Evolutionary conservation across 768 basidiomycete genomes (phyloP).

Genomic region (Pluteus cervinus): DNA sequence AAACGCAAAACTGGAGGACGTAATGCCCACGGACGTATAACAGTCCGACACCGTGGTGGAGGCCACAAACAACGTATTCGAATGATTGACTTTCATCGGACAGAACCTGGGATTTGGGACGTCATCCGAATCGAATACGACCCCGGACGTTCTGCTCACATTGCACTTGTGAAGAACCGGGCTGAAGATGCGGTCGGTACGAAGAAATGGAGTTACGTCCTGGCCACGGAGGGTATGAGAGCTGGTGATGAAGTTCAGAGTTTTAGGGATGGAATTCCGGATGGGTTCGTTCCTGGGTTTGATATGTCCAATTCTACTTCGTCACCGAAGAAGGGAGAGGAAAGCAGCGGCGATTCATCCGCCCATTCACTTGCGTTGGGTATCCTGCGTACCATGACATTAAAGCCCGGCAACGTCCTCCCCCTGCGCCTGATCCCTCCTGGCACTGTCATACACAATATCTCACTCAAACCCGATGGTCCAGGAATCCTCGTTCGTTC

Average conservation of each 20-base stretch:
- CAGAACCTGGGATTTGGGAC: constrained; percentile 76
- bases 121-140: constrained; percentile 97
- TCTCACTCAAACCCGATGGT: constrained; percentile 71
- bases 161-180: constrained; percentile 76
- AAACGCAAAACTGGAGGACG: constrained; percentile 84
- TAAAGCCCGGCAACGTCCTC: constrained; percentile 91
- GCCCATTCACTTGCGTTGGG: constrained; percentile 72
- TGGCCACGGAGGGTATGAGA: constrained; percentile 84
- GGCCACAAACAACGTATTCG: constrained; percentile 87
- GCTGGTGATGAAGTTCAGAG: constrained; percentile 87
- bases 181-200: constrained; percentile 44
- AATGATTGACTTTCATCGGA: constrained; percentile 77
- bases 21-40: constrained; percentile 77
- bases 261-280: constrained; percentile 77
- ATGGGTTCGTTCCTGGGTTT: constrained; percentile 61
- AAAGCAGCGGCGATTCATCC: constrained; percentile 22
- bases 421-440: constrained; percentile 87
- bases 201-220: constrained; percentile 81
- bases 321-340: constrained; percentile 11
- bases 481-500: constrained; percentile 82
- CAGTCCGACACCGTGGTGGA: constrained; percentile 84
- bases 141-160: constrained; percentile 89
- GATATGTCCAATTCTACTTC: constrained; percentile 17
- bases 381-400: constrained; percentile 73
- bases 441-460: constrained; percentile 85